phyloP scores from a whole-genome alignment of 2,329 filamentous ascomycete species.

The Cyanodermella asteris region DNA sequence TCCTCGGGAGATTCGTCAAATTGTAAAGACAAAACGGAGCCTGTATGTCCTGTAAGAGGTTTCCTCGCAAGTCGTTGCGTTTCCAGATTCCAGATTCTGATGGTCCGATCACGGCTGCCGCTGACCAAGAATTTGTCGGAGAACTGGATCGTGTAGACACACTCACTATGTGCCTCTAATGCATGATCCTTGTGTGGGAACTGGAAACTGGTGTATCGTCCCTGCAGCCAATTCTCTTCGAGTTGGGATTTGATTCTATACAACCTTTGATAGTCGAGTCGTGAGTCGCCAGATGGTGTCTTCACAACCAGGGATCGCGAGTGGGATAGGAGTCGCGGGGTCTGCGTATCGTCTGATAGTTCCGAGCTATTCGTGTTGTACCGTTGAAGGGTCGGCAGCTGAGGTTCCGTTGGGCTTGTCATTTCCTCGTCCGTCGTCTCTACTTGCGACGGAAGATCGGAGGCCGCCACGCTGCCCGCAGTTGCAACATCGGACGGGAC shows the following conservation, averaged over 20 bases:
- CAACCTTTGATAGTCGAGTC: constrained; percentile 78
- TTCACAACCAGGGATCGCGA: constrained; percentile 15
- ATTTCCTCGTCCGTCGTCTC: too few relatives aligned
- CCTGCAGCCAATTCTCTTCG: constrained; percentile 79
- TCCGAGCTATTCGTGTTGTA: too few relatives aligned
- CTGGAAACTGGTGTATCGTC: constrained; percentile 67
- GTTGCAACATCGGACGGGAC: too few relatives aligned
- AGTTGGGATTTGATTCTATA: constrained; percentile 71
- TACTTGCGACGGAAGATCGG: too few relatives aligned
- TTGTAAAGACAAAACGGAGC: constrained; percentile 83
- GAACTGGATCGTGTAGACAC: constrained; percentile 88
- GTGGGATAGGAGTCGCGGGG: too few relatives aligned
- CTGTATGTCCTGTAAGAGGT: constrained; percentile 56
- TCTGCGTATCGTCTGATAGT: too few relatives aligned
- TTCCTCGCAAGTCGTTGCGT: constrained; percentile 53
- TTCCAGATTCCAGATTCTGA: constrained; percentile 77
- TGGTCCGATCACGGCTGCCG: constrained; percentile 69
- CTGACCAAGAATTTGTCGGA: constrained; percentile 71
- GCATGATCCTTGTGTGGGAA: constrained; percentile 64
- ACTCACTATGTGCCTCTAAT: constrained; percentile 71
- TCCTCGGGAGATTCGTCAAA: constrained; percentile 77
- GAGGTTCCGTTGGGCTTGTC: too few relatives aligned
- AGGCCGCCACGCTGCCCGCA: too few relatives aligned
- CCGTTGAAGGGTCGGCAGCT: too few relatives aligned
- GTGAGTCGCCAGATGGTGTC: constrained; percentile 18